A percentile compares a stretch with the other conserved stretches of the same genome.
phyloP scores from a whole-genome alignment of 2,329 filamentous ascomycete species.

The Nectriaceae sp. region DNA sequence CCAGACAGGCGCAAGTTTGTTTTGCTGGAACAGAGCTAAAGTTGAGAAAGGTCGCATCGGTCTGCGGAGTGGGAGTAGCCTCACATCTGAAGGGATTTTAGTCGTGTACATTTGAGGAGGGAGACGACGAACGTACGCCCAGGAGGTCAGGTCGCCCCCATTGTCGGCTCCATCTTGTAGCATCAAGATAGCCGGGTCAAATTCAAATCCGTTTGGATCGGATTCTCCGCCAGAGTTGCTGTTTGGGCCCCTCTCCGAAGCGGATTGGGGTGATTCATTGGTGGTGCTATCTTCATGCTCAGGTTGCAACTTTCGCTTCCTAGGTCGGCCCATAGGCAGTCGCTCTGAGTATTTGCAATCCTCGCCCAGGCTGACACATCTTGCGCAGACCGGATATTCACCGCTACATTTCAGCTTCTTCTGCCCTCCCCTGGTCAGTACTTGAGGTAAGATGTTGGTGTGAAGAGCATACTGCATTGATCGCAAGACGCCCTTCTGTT shows the following conservation, averaged over 20 bases:
- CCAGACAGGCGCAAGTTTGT: constrained; percentile 24
- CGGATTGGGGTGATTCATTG: constrained; percentile 10
- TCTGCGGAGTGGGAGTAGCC: constrained; percentile 7
- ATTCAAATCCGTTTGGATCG: not conserved
- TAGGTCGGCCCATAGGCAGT: constrained; percentile 27
- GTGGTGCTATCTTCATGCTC: constrained; percentile 5
- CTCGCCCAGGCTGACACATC: constrained; percentile 17
- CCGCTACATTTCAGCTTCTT: constrained; percentile 31
- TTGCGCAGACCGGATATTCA: constrained; percentile 19
- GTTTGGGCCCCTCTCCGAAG: not conserved
- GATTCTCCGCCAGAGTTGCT: not conserved
- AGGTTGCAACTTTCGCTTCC: constrained; percentile 22
- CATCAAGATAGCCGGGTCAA: constrained; percentile 8
- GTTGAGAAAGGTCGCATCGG: constrained; percentile 7
- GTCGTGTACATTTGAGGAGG: too few species aligned
- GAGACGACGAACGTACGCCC: constrained; percentile 12
- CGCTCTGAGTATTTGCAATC: constrained; percentile 23
- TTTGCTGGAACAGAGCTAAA: constrained; percentile 8
- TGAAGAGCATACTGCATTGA: constrained; percentile 23
- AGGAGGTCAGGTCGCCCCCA: constrained; percentile 10
- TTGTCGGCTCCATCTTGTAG: constrained; percentile 9
- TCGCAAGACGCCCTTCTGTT: constrained; percentile 29
- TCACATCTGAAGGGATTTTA: too few species aligned
- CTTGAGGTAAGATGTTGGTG: constrained; percentile 1
- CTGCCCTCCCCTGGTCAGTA: constrained; percentile 20